Evolutionary conservation across 2,329 filamentous ascomycete genomes (phyloP), one percentile per base, ranked within the genome.

Genomic region (Nigrospora osmanthi): DNA sequence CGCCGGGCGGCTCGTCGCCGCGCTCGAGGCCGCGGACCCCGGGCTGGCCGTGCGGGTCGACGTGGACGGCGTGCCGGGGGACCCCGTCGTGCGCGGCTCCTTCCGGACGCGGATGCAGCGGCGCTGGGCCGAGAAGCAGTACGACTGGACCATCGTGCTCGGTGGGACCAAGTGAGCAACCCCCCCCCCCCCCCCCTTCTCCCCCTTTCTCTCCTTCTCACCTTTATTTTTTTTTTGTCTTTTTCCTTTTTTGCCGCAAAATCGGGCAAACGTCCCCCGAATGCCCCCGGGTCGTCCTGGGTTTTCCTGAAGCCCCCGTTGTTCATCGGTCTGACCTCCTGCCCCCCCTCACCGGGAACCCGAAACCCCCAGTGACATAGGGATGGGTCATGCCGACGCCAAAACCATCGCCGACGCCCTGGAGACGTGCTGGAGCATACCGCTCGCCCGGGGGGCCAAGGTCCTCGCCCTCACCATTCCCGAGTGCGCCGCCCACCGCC

Each of bases 401-500:
- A 59, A 70, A 1, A 54, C 64, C 2, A 75, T 82, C 17, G 74
- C 73, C 51, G 54, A 66, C 7, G 63, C 65, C 10, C 70, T 84
- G 13, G 62, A 73, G 49, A 56, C 65, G 11, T 59, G 67, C 34
- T 85, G 76, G 72, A 59, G 67, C 37, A 59, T 76, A 2, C 67
- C 75, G 2, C 64, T 82, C 2, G 54, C 58, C 1, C 66, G 67
- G 28, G 70, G 71, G 11, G 67, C 68, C 52, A 78, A 78, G 47
- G 73, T 85, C 10, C 71, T 86, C 3, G 79, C 80, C 5, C 65
- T 85, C 40, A 85, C 81, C 0, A 68, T 86, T 3, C 79, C 78
- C 0, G 80, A 83, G 51, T 70, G 69, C 23, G 56, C 60, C 7
- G 44, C 53, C 19, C 54, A 52, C 17, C 49, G 49, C 7, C 50